Percentiles rank a stretch among this genome's conserved stretches.
These are phyloP conservation scores for Bryoglossum gracile DNA, from an alignment of 495 filamentous ascomycete genomes.

Conservation along the genomic window DNA sequence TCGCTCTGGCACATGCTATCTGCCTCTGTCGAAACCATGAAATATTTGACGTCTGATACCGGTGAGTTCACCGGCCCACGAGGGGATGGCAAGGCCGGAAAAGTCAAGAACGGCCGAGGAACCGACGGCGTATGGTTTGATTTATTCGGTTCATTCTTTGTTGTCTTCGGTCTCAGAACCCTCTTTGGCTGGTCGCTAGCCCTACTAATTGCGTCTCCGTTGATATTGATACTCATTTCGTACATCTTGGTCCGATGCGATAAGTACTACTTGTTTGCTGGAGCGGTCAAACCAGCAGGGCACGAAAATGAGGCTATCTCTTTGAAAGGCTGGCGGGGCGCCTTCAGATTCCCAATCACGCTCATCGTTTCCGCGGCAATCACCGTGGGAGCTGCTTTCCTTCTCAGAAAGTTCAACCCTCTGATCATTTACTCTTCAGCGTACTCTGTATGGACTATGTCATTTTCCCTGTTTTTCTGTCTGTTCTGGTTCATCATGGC, in stretches of 20 bases:
- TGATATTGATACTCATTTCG: constrained; percentile 62
- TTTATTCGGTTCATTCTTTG: constrained; percentile 74
- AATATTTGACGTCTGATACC: constrained; percentile 61
- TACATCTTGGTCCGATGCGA: constrained; percentile 55
- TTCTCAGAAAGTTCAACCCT: constrained; percentile 78
- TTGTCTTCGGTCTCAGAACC: constrained; percentile 68
- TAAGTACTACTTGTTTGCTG: constrained; percentile 78
- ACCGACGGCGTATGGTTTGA: constrained; percentile 88
- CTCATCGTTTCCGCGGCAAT: constrained; percentile 61
- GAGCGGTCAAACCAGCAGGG: constrained; percentile 46
- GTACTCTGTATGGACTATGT: constrained; percentile 77
- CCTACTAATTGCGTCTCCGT: constrained; percentile 66
- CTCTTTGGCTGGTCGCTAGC: constrained; percentile 84
- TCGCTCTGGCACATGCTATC: constrained; percentile 95
- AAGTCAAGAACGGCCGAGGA: constrained; percentile 60
- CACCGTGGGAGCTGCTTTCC: constrained; percentile 63
- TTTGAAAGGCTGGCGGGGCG: constrained; percentile 69
- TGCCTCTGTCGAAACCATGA: constrained; percentile 63
- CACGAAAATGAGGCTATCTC: constrained; percentile 55
- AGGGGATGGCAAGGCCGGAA: constrained; percentile 45
- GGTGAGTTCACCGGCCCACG: constrained; percentile 54
- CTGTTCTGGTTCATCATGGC: constrained; percentile 78
- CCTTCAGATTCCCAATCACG: constrained; percentile 77
- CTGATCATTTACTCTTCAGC: constrained; percentile 78
- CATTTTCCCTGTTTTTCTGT: constrained; percentile 73